Evolutionary conservation across 2,329 filamentous ascomycete genomes (phyloP), one percentile per base, ranked within the genome.

Genomic region (Neoarthrinium moseri): DNA sequence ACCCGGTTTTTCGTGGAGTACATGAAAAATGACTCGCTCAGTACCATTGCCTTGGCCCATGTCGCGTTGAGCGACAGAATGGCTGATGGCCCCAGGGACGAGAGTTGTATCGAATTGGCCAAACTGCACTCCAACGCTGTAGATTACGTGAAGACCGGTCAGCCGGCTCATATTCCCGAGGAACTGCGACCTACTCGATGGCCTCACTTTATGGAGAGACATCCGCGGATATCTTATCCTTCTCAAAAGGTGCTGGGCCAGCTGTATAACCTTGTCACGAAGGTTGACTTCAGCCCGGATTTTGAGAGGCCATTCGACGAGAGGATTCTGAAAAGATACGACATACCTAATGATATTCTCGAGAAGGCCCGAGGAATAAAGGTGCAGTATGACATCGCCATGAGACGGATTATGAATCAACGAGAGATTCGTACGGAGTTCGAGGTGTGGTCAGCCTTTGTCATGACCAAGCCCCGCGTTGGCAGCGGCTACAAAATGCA

Each of bases 141-240:
- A 1, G 94, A 99, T 63, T 99, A 94, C 61, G 84, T 89, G 35
- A 99, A 99, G 69, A 92, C 89, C 1, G 94, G 94, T 0, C 77
- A 86, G 8, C 80, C 87, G 0, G 92, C 91, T 0, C 68, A 76
- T 17, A 86, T 95, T 72, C 71, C 73, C 6, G 67, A 70, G 30
- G 69, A 75, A 0, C 70, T 94, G 4, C 71, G 73, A n/a, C 83
- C 87, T 0, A 71, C 57, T 5, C 69, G 56, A 44, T 95, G 83
- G 79, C 94, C 91, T 1, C 92, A 96, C 63, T 97, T 92, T 61
- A 92, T 95, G 84, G 86, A 91, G 61, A 90, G 84, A 60, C 75
- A 70, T 13, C 53, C 71, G 32, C 70, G 71, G 27, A 67, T 66
- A 12, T 72, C 72, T 0, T 95, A 96, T 57, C 63, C 61, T 2